Evolutionary conservation across 1,284 basidiomycete genomes (phyloP).

Genomic region (Schizophyllum commune): DNA sequence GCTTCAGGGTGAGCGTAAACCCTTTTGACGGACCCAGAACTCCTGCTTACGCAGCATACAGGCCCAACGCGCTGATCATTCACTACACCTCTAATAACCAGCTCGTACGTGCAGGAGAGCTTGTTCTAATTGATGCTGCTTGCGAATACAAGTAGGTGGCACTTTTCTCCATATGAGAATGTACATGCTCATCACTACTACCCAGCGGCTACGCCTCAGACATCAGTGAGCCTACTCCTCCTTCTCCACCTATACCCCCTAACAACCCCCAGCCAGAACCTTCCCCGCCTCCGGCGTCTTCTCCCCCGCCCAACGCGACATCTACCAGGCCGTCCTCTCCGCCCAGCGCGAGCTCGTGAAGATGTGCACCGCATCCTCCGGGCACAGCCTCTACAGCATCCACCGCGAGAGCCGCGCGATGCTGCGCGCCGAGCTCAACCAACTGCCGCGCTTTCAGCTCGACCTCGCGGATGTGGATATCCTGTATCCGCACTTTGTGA

Average conservation of each 20-base stretch:
- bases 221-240: constrained; percentile 58
- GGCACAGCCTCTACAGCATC: constrained; percentile 58
- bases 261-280: constrained; percentile 58
- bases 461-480: constrained; percentile 61
- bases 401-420: constrained; percentile 72
- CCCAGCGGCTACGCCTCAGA: constrained; percentile 89
- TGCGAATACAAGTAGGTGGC: constrained; percentile 75
- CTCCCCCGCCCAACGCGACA: constrained; percentile 72
- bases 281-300: constrained; percentile 84
- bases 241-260: constrained; percentile 1
- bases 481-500: constrained; percentile 83
- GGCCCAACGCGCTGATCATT: constrained; percentile 81
- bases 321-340: constrained; percentile 81
- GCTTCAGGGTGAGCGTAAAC: constrained; percentile 68
- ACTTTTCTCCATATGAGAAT: background rate
- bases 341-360: constrained; percentile 66
- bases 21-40: background rate
- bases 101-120: constrained; percentile 60
- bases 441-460: constrained; percentile 71
- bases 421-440: constrained; percentile 67
- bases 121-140: constrained; percentile 85
- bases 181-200: background rate
- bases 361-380: constrained; percentile 46
- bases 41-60: constrained; percentile 19
- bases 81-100: constrained; percentile 92